These are phyloP conservation scores for Euphorbia corollata DNA, from an alignment of 441 rosid genomes.

Conservation along the genomic window DNA sequence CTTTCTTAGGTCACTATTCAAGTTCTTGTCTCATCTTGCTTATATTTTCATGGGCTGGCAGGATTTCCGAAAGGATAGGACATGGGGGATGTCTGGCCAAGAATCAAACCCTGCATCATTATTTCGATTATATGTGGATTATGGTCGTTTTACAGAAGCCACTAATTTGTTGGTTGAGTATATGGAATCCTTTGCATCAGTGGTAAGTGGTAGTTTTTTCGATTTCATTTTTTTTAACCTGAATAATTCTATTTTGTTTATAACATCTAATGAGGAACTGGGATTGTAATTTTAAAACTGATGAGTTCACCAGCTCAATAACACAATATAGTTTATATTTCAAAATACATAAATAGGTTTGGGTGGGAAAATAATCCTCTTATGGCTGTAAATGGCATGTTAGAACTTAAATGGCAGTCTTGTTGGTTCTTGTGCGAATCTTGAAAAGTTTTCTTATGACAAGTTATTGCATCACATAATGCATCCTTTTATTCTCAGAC, in stretches of 20 bases:
- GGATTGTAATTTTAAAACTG: neutral
- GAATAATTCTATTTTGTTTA: neutral
- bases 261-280: conserved; percentile 4
- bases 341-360: neutral
- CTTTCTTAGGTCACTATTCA: conserved; percentile 5
- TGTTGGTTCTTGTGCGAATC: neutral
- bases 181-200: conserved; percentile 62
- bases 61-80: conserved; percentile 57
- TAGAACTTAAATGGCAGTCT: neutral
- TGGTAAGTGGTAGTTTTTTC: conserved; percentile 40
- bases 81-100: conserved; percentile 74
- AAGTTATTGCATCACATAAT: neutral
- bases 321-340: neutral
- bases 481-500: neutral
- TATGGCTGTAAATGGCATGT: neutral
- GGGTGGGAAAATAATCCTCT: neutral
- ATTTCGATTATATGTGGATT: conserved; percentile 68
- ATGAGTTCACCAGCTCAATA: neutral
- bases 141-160: conserved; percentile 77
- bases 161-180: conserved; percentile 73
- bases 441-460: neutral
- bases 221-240: neutral
- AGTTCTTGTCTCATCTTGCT: conserved; percentile 4
- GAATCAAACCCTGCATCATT: conserved; percentile 78
- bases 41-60: conserved; percentile 30